Base-by-base conservation (phyloP, 306 rosid species). In the Ceratonia siliqua region DNA sequence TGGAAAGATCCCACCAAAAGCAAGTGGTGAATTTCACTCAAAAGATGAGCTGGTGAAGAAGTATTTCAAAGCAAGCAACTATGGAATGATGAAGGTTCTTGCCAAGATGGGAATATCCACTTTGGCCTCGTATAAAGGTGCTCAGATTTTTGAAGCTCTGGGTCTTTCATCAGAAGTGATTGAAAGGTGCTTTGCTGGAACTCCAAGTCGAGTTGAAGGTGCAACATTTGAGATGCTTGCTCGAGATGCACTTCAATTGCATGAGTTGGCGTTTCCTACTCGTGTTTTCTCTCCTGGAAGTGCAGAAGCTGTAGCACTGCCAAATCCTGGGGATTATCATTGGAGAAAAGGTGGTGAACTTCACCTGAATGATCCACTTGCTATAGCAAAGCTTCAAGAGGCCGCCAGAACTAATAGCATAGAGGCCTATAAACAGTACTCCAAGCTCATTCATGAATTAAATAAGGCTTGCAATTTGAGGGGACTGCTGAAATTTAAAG, bases 31-130 rank as follows among this genome's bases (percentile, higher is more conserved):
- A 58, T 78, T 95, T 64, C 84, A 81, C 79, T 77, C 96, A 55
- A 95, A 89, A 79, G 86, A 81, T 32, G 98, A 92, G 76, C 70
- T 95, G 80, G 96, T 92, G 52, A 92, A 86, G 78, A 95, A 83
- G 82, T 92, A 88, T 85, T 92, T 90, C 74, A 87, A 89, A 68
- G 99, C 99, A 46, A 95, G 96, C 85, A 87, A 79, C 86, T 95
- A 90, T 42, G 99, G 99, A 54, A 95, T 95, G 99, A 86, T 86
- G 99, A 95, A 95, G 86, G 99, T 95, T 81, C 99, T 95, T 70
- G 98, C 99, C 10, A 95, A 95, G 92, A 95, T 95, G 99, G 99
- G 99, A 62, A 95, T 95, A 77, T 95, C 99, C 54, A 95, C 99
- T 79, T 82, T 95, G 90, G 99, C 99, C 12, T 95, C 99, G 17